Conservation (phyloP, 768 basidiomycete species). For the Leucocoprinus birnbaumii region DNA sequence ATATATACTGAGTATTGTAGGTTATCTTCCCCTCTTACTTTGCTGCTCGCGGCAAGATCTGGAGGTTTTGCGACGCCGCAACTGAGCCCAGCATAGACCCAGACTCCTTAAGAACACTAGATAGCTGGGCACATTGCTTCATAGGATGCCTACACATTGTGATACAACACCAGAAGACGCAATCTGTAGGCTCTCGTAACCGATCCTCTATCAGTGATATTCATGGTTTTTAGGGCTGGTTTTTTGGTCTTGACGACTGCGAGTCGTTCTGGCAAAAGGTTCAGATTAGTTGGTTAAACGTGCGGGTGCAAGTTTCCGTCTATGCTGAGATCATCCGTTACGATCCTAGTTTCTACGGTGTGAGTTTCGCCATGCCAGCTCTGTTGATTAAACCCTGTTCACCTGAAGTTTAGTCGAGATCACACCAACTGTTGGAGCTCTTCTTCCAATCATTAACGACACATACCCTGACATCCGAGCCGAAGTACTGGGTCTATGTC, state of each 20-base stretch:
- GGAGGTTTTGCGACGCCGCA: slow-evolving; percentile 8
- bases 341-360: slow-evolving; percentile 3
- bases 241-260: slow-evolving; percentile 5
- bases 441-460: slow-evolving; percentile 4
- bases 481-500: slow-evolving; percentile 5
- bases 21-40: slow-evolving; percentile 11
- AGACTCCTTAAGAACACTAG: background rate
- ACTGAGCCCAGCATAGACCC: background rate
- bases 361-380: background rate
- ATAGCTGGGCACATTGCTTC: slow-evolving; percentile 9
- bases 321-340: slow-evolving; percentile 8
- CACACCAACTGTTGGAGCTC: background rate
- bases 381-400: no score
- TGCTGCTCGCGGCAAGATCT: slow-evolving; percentile 2
- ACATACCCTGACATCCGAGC: background rate
- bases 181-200: background rate
- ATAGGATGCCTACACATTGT: slow-evolving; percentile 9
- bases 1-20: background rate
- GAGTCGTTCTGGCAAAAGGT: slow-evolving; percentile 1
- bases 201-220: background rate
- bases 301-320: background rate
- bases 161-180: slow-evolving; percentile 1
- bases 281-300: slow-evolving; percentile 1
- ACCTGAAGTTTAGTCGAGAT: background rate
- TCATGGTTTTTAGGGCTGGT: slow-evolving; percentile 3